Evolutionary conservation across 176 grass and related monocot species (phyloP).

Genomic region (Aegilops speltoides): DNA sequence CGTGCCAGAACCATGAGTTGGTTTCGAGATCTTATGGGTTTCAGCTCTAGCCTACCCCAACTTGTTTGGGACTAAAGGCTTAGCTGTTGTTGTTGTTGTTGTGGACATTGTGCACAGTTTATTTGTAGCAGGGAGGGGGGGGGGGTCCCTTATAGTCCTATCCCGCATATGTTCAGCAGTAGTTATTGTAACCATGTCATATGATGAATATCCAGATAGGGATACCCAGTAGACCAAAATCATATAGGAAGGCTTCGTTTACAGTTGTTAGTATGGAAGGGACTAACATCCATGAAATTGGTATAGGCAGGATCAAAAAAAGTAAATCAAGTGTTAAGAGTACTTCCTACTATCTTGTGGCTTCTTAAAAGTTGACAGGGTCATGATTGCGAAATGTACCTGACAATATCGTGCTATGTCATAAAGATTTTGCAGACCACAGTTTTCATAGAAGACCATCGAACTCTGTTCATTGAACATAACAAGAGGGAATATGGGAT

Average conservation of each 20-base stretch:
- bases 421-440: slow-evolving; percentile 95
- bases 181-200: not conserved
- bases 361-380: not conserved
- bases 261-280: slow-evolving; percentile 17
- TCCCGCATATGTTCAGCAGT: slow-evolving; percentile 10
- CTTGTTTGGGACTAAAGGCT: no score
- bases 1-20: no score
- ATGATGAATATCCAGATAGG: slow-evolving; percentile 8
- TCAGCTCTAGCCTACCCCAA: no score
- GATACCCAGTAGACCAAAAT: not conserved
- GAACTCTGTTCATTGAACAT: slow-evolving; percentile 63
- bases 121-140: no score
- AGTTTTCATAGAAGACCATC: slow-evolving; percentile 97
- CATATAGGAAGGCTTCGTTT: not conserved
- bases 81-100: no score
- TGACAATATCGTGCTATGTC: slow-evolving; percentile 87
- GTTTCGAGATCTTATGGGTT: no score
- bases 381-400: slow-evolving; percentile 42
- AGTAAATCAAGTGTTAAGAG: slow-evolving; percentile 17
- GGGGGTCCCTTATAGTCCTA: not conserved
- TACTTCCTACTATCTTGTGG: slow-evolving; percentile 6
- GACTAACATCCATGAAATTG: slow-evolving; percentile 7
- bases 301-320: not conserved
- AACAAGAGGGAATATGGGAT: slow-evolving; percentile 9
- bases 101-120: no score